These are phyloP conservation scores for Candida caryicola DNA, from an alignment of 805 yeast species.

Conservation along the genomic window DNA sequence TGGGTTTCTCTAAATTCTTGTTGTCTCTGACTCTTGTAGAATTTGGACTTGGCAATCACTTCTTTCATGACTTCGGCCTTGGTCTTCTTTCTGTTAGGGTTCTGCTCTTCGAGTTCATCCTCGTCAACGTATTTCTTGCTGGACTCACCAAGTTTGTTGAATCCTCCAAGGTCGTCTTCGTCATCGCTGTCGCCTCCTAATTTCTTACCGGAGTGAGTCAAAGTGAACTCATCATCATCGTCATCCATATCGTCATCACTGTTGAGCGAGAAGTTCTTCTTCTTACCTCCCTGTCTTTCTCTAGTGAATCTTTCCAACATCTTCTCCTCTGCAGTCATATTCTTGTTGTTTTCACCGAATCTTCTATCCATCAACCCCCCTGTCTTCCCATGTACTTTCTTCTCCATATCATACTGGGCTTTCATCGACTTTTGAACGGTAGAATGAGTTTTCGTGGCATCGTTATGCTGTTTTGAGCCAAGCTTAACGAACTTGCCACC, in stretches of 20 bases:
- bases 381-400: slow-evolving; percentile 60
- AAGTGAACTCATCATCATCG: slow-evolving; percentile 42
- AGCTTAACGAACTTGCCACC: slow-evolving; percentile 44
- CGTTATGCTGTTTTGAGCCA: slow-evolving; percentile 39
- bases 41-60: slow-evolving; percentile 78
- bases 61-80: slow-evolving; percentile 86
- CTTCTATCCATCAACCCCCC: slow-evolving; percentile 84
- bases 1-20: slow-evolving; percentile 56
- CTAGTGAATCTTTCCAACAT: slow-evolving; percentile 93
- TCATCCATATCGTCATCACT: slow-evolving; percentile 69
- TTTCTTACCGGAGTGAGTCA: slow-evolving; percentile 80
- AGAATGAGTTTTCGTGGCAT: slow-evolving; percentile 30
- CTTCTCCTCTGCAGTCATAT: slow-evolving; percentile 81
- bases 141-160: slow-evolving; percentile 16
- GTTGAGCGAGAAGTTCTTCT: slow-evolving; percentile 51
- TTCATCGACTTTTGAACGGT: slow-evolving; percentile 41
- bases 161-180: slow-evolving; percentile 40
- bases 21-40: slow-evolving; percentile 74
- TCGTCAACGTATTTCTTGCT: slow-evolving; percentile 38
- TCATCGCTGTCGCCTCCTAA: slow-evolving; percentile 43
- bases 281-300: slow-evolving; percentile 68
- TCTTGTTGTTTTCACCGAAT: slow-evolving; percentile 80
- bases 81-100: slow-evolving; percentile 62
- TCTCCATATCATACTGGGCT: slow-evolving; percentile 65
- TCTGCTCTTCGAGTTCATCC: slow-evolving; percentile 26